Conservation (phyloP, 73 alveolate genomes). For the Paramecium caudatum region DNA sequence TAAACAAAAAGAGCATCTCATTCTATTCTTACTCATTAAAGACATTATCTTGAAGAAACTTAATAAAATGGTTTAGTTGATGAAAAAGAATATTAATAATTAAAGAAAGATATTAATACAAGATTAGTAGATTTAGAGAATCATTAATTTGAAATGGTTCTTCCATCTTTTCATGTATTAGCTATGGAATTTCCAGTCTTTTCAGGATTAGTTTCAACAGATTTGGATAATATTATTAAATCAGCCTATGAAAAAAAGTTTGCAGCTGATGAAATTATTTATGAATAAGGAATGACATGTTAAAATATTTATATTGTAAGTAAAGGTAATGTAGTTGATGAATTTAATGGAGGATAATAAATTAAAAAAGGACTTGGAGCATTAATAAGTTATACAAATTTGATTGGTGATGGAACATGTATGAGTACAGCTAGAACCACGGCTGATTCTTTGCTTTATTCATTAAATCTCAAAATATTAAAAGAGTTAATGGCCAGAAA, state of each 20-base stretch:
- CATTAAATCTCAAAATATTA: not conserved
- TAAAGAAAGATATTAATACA: constrained; percentile 58
- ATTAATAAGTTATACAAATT: constrained; percentile 64
- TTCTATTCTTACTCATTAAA: constrained; percentile 71
- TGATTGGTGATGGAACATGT: constrained; percentile 49
- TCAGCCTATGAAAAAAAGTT: constrained; percentile 26
- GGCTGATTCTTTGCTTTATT: not conserved
- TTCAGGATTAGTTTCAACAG: constrained; percentile 61
- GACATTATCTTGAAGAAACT: constrained; percentile 68
- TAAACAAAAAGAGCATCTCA: constrained; percentile 80
- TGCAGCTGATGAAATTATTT: constrained; percentile 59
- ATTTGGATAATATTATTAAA: constrained; percentile 43
- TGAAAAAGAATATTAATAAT: constrained; percentile 64
- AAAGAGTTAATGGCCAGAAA: constrained; percentile 10
- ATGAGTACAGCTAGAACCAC: constrained; percentile 50
- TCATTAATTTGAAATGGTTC: constrained; percentile 29
- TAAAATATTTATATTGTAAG: constrained; percentile 54
- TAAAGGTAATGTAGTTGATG: constrained; percentile 74
- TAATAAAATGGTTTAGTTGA: constrained; percentile 72
- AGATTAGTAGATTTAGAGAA: constrained; percentile 74
- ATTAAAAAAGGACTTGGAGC: constrained; percentile 71
- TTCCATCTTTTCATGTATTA: constrained; percentile 64
- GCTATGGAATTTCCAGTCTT: constrained; percentile 75
- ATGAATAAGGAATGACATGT: constrained; percentile 72
- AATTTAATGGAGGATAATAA: constrained; percentile 29